Base-by-base conservation (phyloP, 2,329 filamentous ascomycete species). In the Teratosphaeria destructans region DNA sequence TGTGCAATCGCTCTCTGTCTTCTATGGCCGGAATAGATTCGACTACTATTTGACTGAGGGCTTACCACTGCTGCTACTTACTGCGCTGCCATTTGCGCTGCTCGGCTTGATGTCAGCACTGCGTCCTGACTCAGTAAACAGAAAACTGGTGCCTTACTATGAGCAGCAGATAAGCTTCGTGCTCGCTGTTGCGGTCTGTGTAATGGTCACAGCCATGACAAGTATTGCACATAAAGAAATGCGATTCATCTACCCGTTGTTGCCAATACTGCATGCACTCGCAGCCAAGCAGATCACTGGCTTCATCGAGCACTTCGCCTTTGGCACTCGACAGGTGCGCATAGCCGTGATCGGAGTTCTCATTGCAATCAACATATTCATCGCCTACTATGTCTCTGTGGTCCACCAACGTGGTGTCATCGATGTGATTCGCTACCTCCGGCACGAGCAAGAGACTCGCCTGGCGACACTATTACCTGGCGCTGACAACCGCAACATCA, bases 1-100 rank as follows among this genome's bases (percentile, higher is more conserved):
- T 59, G 84, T 86, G 23, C 88, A 95, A 72, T 89, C 88, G 7
- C 81, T 99, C 5, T 90, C 94, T 29, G 84, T 93, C 55, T 97
- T 97, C 74, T 99, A 99, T 71, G 94, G 94, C 26, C 83, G 79
- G 55, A 97, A 95, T 74, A 85, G 90, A 63, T 87, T 87, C 81
- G 91, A 96, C 73, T 99, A 97, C 76, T 99, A 96, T 73, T 75
- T 95, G 34, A 87, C 89, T 0, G 92, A 99, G 75, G 94, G 91
- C 4, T 80, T 96, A 29, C 93, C 94, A 1, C 81, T 97, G 0
- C 82, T 96, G 5, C 85, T 94, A 35, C 96, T 88, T 8, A 92
- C 90, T 1, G 85, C 85, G 52, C 77, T 96, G 1, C 92, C 92
- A 0, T 95, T 96, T 71, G 82, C 84, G 8, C 68, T 88, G 1